These are phyloP conservation scores for Pelagophyceae sp. DNA, from an alignment of 352 stramenopile genomes.

Conservation along the genomic window DNA sequence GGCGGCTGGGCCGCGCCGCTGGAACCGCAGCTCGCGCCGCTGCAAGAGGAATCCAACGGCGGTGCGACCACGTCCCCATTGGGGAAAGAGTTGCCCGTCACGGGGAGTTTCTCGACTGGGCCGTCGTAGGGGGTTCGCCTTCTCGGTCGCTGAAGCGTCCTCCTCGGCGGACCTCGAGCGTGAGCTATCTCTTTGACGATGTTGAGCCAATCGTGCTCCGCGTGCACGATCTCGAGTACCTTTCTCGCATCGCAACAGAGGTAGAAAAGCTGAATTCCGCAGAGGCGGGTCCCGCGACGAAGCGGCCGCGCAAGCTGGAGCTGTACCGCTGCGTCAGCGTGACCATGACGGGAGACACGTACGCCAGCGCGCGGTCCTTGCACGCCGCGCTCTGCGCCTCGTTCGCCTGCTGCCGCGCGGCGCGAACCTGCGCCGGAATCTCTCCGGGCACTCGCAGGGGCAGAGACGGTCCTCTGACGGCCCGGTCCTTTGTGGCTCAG, in stretches of 20 bases:
- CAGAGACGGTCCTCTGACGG: no score
- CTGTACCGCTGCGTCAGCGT: background rate
- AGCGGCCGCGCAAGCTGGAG: background rate
- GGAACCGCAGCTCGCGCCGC: background rate
- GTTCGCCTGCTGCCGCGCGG: background rate
- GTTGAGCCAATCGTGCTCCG: constrained; percentile 8
- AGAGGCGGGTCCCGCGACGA: background rate
- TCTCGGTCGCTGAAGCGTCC: background rate
- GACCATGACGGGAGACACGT: background rate
- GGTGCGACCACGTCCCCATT: background rate
- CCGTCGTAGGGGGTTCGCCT: no score
- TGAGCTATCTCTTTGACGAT: constrained; percentile 12
- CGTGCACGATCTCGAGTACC: constrained; percentile 10
- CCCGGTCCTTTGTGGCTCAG: no score
- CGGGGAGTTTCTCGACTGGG: no score
- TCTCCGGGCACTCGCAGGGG: no score
- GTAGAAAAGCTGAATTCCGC: background rate
- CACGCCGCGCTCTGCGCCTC: background rate
- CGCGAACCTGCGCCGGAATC: no score
- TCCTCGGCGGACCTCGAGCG: background rate
- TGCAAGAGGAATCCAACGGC: background rate
- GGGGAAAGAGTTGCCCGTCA: background rate
- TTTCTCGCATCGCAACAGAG: background rate
- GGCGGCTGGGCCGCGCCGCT: background rate
- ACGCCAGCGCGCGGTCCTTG: background rate